Base-by-base conservation (phyloP, 2,329 filamentous ascomycete species). In the Cyphellophora attinorum region DNA sequence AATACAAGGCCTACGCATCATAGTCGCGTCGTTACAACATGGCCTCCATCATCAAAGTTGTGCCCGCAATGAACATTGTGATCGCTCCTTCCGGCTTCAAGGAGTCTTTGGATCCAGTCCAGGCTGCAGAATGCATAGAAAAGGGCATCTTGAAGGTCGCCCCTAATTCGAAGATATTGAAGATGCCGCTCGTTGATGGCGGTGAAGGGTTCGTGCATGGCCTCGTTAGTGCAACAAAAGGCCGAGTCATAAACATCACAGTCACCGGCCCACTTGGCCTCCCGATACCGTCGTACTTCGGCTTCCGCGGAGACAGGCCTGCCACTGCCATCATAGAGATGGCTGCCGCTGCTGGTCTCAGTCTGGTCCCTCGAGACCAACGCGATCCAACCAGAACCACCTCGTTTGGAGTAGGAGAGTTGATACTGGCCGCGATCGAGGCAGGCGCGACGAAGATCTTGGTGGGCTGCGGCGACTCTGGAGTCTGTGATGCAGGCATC, bases 41-140 rank as follows among this genome's bases (percentile, higher is more conserved):
- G n/a, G n/a, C n/a, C n/a, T n/a, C n/a, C n/a, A n/a, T n/a, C n/a
- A n/a, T n/a, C n/a, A n/a, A n/a, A n/a, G n/a, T n/a, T n/a, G n/a
- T 29, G 16, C 10, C n/a, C 29, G 29, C 8, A 5, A 32, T 32
- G 29, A 32, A 19, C 5, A 55, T 72, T 15, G 58, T 72, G 31
- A 58, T 72, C 23, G 66, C 64, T 11, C 68, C 69, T 0, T 71
- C 67, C 0, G 68, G 68, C 2, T 72, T 72, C 57, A 72, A 72
- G 39, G 68, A 69, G 16, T 70, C 66, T 31, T 59, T 72, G 3
- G 57, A 62, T 11, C 65, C 68, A 3, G 55, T 62, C 11, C 53
- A 56, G n/a, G 67, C 66, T 2, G 67, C 68, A 1, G 57, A 67
- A 37, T 68, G 66, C 35, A 72, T 72, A 36, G 64, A 68, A 44